Evolutionary conservation across 1,284 basidiomycete species (phyloP), one percentile per base, ranked within the genome.

Genomic region (Pseudozyma pruni): DNA sequence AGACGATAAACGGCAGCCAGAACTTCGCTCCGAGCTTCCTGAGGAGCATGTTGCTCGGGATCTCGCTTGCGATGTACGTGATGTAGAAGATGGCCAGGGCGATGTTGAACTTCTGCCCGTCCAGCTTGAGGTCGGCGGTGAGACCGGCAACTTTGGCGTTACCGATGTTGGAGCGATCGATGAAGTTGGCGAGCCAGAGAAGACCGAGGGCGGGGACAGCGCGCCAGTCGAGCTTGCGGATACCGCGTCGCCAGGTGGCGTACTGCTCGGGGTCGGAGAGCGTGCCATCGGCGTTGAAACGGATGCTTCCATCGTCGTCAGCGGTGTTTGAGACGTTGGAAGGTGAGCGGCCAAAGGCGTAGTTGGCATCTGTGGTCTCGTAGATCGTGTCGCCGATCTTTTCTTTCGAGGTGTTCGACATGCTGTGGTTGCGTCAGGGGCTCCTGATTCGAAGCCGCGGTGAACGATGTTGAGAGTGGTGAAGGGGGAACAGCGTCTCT

Each of bases 1-100:
- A 80, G 4, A 87, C 88, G 14, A 89, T 77, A 4, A 85, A 85
- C 2, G 88, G 88, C 4, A 89, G 42, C 67, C 61, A 71, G 45
- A 66, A 59, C 48, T 74, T 68, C 14, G 81, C 79, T 3, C 77
- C 75, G 9, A 83, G 39, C 40, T 66, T 68, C 37, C 80, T 75
- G 48, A 83, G 58, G 29, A 81, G 33, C 32, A 83, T 68, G 57
- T 83, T 83, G 38, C 76, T 79, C 14, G 81, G 83, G 17, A 83
- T 74, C 38, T 75, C 74, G 29, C 34, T 29, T 10, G 62, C 39
- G 29, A 77, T 61, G 49, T 73, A 77, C 3, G 56, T 61, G 22
- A 75, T 55, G 56, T 73, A 76, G 42, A 75, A 76, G 44, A 76
- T 61, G 38, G 64, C 52, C 7, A 73, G 44, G 8, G 63, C 48